Evolutionary conservation across 495 filamentous ascomycete species (phyloP), one percentile per base, ranked within the genome.

Genomic region (Penicillium longicatenatum): DNA sequence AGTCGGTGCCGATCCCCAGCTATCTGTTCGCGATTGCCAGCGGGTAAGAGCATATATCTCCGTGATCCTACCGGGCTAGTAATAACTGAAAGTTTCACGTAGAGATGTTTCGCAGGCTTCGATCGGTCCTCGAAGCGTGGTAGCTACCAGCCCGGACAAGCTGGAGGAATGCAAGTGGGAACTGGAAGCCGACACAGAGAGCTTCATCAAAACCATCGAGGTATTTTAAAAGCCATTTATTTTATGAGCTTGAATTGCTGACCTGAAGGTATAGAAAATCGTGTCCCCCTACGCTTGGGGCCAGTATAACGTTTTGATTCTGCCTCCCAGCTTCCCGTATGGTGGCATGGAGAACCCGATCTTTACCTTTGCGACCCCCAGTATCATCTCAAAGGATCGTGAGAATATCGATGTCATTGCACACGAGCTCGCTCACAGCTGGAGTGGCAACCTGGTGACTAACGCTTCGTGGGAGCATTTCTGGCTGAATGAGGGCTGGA

Each of bases 401-500:
- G 88, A 95, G 63, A 98, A 98, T 61, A 81, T 98, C 6, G 93
- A 97, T 74, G 93, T 97, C 17, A 97, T 98, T 71, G 93, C 94
- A 3, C 93, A 98, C 68, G 93, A 98, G 72, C 81, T 98, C 21
- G 81, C 85, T 48, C 93, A 98, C 71, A 89, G 84, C 64, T 97
- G 93, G 92, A 93, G 89, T 61, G 94, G 93, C 14, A 98, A 98
- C 64, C 75, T 97, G 4, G 94, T 97, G 9, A 91, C 87, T 7
- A 93, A 89, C 67, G 86, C 87, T 53, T 92, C 86, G 31, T 98
- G 94, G 94, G 92, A 97, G 71, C 93, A 98, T 65, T 97, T 96
- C 69, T 98, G 93, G 93, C 72, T 98, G 53, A 97, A 97, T 62
- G 93, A 97, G 70, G 92, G 92, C 31, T 98, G 93, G 93, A 97